Evolutionary conservation across 331 rosid genomes (phyloP).

Genomic region (Quercus phellos): DNA sequence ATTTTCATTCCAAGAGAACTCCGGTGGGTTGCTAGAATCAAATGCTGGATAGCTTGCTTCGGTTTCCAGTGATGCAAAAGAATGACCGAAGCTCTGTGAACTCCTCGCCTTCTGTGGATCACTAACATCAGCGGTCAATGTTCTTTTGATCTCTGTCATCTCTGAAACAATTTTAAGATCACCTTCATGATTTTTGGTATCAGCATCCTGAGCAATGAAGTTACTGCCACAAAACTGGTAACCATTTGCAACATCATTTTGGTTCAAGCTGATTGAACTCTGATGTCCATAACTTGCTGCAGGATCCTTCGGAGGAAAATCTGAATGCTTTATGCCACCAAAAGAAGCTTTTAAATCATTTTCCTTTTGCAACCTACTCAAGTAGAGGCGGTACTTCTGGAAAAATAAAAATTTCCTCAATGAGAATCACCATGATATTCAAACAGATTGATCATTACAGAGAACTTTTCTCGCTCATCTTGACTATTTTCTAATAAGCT

Average conservation of each 20-base stretch:
- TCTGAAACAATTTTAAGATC: slow-evolving; percentile 46
- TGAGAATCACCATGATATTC: slow-evolving; percentile 14
- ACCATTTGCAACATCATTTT: slow-evolving; percentile 49
- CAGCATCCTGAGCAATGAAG: slow-evolving; percentile 34
- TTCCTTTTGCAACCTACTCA: slow-evolving; percentile 83
- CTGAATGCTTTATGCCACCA: slow-evolving; percentile 60
- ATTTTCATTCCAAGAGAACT: slow-evolving; percentile 49
- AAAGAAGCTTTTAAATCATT: slow-evolving; percentile 54
- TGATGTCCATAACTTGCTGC: slow-evolving; percentile 43
- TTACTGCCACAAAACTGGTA: slow-evolving; percentile 40
- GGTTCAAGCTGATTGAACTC: slow-evolving; percentile 39
- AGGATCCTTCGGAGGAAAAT: slow-evolving; percentile 52
- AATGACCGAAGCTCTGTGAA: slow-evolving; percentile 27
- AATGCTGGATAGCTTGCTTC: slow-evolving; percentile 44
- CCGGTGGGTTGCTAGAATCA: slow-evolving; percentile 41
- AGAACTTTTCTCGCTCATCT: not conserved
- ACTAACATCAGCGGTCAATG: slow-evolving; percentile 26
- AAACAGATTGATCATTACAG: slow-evolving; percentile 5
- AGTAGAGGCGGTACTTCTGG: slow-evolving; percentile 95
- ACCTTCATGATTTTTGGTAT: slow-evolving; percentile 36
- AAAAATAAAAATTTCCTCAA: slow-evolving; percentile 10
- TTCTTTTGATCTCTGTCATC: slow-evolving; percentile 37
- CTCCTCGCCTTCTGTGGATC: slow-evolving; percentile 31
- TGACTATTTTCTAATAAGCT: not conserved
- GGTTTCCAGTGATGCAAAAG: slow-evolving; percentile 46